These are phyloP conservation scores for Microcyclospora pomicola DNA, from an alignment of 2,329 filamentous ascomycete genomes.

Conservation along the genomic window DNA sequence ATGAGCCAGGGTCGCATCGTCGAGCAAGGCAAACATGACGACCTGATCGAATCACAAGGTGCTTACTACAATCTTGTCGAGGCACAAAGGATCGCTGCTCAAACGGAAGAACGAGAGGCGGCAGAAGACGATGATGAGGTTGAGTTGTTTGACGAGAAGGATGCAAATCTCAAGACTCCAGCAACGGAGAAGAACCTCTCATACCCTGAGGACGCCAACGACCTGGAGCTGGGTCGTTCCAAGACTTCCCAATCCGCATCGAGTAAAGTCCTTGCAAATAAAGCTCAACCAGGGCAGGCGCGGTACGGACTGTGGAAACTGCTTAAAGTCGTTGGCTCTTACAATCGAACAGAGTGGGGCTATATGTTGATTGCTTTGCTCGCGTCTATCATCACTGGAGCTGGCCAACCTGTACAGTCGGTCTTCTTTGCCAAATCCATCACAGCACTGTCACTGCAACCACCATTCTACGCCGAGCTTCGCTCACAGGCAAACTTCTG, in stretches of 20 bases:
- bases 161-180: slow-evolving; percentile 14
- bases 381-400: slow-evolving; percentile 64
- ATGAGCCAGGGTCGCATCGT: slow-evolving; percentile 76
- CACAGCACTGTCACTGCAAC: slow-evolving; percentile 49
- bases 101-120: slow-evolving; percentile 43
- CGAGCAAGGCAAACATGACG: slow-evolving; percentile 80
- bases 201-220: slow-evolving; percentile 43
- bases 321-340: slow-evolving; percentile 63
- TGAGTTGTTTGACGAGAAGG: slow-evolving; percentile 16
- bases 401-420: slow-evolving; percentile 61
- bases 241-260: slow-evolving; percentile 46
- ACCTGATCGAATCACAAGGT: slow-evolving; percentile 53
- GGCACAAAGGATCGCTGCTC: slow-evolving; percentile 65
- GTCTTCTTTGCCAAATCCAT: slow-evolving; percentile 88
- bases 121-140: slow-evolving; percentile 16
- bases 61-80: slow-evolving; percentile 79
- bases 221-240: slow-evolving; percentile 43
- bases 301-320: slow-evolving; percentile 62
- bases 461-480: slow-evolving; percentile 40
- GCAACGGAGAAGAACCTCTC: slow-evolving; percentile 18
- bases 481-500: slow-evolving; percentile 68
- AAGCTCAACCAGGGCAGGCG: slow-evolving; percentile 34
- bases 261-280: slow-evolving; percentile 52
- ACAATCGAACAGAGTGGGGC: slow-evolving; percentile 60
- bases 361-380: slow-evolving; percentile 61